Conservation (phyloP, 2,329 filamentous ascomycete genomes). For the Colletotrichum salicis region DNA sequence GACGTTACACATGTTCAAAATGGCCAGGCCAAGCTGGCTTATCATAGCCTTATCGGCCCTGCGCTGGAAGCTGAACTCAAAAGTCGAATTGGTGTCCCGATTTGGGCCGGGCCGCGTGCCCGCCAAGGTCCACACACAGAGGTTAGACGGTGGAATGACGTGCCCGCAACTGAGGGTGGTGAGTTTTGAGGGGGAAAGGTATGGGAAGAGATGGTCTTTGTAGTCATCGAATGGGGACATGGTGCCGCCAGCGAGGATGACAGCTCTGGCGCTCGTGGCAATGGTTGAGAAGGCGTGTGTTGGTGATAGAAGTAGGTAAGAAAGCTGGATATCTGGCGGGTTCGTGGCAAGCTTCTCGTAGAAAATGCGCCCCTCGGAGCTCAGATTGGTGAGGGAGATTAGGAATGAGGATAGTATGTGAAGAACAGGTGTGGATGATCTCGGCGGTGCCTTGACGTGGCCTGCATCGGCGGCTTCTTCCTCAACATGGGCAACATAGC, state of each 20-base stretch:
- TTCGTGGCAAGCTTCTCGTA: conserved; percentile 58
- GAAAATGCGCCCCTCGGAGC: conserved; percentile 75
- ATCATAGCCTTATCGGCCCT: conserved; percentile 78
- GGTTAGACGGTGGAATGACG: conserved; percentile 85
- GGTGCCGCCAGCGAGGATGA: conserved; percentile 92
- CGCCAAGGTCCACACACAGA: conserved; percentile 80
- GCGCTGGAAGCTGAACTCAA: conserved; percentile 90
- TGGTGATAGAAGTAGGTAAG: conserved; percentile 90
- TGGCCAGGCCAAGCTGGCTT: conserved; percentile 75
- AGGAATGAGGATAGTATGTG: conserved; percentile 73
- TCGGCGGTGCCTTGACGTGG: conserved; percentile 33
- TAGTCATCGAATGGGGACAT: conserved; percentile 99
- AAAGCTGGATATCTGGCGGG: conserved; percentile 68
- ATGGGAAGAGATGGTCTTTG: conserved; percentile 84
- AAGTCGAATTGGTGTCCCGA: conserved; percentile 54
- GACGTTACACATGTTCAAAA: conserved; percentile 76
- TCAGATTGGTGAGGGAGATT: conserved; percentile 85
- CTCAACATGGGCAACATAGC: conserved; percentile 76
- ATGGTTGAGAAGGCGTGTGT: conserved; percentile 92
- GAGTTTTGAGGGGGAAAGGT: conserved; percentile 70
- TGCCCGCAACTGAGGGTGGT: conserved; percentile 92
- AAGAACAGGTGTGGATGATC: conserved; percentile 62
- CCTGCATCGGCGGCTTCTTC: conserved; percentile 53
- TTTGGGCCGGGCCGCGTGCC: conserved; percentile 47
- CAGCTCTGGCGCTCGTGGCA: conserved; percentile 83